Percentiles rank a stretch among this genome's conserved stretches.
phyloP scores from a whole-genome alignment of 2,329 filamentous ascomycete species.

The Fusarium mundagurra region DNA sequence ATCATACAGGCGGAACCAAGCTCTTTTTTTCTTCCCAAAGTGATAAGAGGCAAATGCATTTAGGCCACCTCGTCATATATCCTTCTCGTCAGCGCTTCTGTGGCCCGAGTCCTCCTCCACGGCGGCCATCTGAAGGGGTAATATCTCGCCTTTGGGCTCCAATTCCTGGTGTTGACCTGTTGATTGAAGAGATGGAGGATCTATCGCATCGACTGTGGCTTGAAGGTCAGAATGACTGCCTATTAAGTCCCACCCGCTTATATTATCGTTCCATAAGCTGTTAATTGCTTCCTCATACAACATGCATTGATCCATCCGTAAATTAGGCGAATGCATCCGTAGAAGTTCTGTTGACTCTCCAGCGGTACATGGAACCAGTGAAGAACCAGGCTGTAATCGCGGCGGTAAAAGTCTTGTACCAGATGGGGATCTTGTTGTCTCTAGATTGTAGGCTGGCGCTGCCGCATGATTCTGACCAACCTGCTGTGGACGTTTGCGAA shows the following conservation, averaged over 20 bases:
- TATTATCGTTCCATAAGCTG: too few relatives aligned
- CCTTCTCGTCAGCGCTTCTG: neutral
- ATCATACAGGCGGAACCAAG: rapidly evolving
- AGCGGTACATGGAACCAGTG: neutral
- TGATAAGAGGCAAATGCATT: neutral
- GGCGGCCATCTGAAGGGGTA: rapidly evolving
- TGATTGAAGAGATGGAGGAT: too few relatives aligned
- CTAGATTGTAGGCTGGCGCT: neutral
- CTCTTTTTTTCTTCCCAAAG: neutral
- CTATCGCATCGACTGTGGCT: too few relatives aligned
- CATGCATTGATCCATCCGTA: too few relatives aligned
- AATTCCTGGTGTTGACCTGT: neutral
- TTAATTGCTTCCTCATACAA: too few relatives aligned
- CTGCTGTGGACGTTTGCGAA: neutral
- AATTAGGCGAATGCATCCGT: too few relatives aligned
- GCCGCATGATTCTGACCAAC: neutral
- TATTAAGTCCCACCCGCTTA: too few relatives aligned
- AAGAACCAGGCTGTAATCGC: neutral
- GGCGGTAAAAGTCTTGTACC: too few relatives aligned
- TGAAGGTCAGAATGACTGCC: too few relatives aligned
- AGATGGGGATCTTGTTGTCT: neutral
- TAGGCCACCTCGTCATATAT: neutral
- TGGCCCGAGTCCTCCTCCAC: rapidly evolving
- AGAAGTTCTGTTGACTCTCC: neutral
- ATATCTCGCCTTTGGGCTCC: neutral